Base-by-base conservation (phyloP, 768 basidiomycete species). In the Lactifluus volemus region DNA sequence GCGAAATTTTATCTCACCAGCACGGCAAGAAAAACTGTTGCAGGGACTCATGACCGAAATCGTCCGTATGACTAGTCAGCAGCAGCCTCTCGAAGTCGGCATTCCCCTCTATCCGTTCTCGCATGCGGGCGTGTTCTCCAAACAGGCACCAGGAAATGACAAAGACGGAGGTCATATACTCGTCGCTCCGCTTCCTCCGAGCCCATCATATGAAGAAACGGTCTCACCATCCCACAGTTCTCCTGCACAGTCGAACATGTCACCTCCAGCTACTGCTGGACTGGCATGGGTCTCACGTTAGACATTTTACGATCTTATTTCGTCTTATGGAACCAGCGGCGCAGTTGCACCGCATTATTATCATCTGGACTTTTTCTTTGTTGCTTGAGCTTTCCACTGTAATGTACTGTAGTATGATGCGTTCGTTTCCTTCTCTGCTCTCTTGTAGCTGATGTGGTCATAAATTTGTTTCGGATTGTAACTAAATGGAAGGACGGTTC, bases 11-110 rank as follows among this genome's bases (percentile, higher is more conserved):
- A 49, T 45, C 36, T 41, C 47, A 17, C 29, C 68, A 92, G 90
- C 83, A 36, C 89, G 90, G 29, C 91, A 93, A 73, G 90, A 93
- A 71, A 81, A 81, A 64, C 74, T 93, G 21, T 76, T 93, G 15
- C 90, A 91, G 68, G 88, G 86, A 4, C 77, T 92, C 41, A 92
- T 92, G 90, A 77, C 82, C 49, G 91, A 92, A 68, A 92, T 92
- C 61, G 84, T 92, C 38, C 79, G 85, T 58, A 82, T 90, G 78
- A 92, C 91, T 17, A 84, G 79, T 12, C 89, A 92, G 71, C 85
- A 86, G 68, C 82, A 84, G 65, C 89, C 90, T 17, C 77, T 92
- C 38, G 84, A 89, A 70, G 85, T 90, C 59, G 86, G 87, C 36
- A 79, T 92, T 17, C 89, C 89, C 11, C 76, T 90, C 47, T 91